A percentile compares a stretch with the other conserved stretches of the same genome.
Conservation (phyloP, 352 stramenopile genomes). For the Aphanomyces cochlioides region DNA sequence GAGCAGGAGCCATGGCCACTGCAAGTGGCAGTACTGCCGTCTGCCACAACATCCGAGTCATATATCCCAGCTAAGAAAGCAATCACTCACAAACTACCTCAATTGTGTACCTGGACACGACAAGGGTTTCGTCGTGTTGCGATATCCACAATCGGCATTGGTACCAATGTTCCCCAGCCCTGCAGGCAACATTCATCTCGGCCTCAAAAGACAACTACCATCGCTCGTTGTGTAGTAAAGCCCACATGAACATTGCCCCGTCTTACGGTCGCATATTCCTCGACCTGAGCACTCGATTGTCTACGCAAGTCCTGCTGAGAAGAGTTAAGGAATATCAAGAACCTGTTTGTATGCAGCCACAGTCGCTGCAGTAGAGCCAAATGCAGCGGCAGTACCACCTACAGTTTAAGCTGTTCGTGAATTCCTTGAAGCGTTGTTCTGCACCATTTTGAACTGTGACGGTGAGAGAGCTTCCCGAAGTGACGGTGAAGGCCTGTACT, state of each 20-base stretch:
- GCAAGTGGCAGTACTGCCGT: slow-evolving; percentile 47
- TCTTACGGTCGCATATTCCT: slow-evolving; percentile 49
- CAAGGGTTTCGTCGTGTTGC: slow-evolving; percentile 34
- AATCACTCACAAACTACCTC: too few relatives aligned
- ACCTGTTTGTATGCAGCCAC: slow-evolving; percentile 63
- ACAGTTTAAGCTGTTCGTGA: neutral
- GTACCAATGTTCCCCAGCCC: slow-evolving; percentile 31
- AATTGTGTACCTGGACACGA: slow-evolving; percentile 40
- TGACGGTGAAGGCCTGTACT: slow-evolving; percentile 38
- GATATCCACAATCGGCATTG: slow-evolving; percentile 39
- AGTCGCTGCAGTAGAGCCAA: slow-evolving; percentile 40
- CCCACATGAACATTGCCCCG: slow-evolving; percentile 48
- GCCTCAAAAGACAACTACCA: slow-evolving; percentile 33
- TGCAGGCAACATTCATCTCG: slow-evolving; percentile 9
- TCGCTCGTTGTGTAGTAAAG: slow-evolving; percentile 52
- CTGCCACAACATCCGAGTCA: slow-evolving; percentile 3
- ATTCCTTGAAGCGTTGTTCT: neutral
- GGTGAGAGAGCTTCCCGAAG: neutral
- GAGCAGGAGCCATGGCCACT: slow-evolving; percentile 56
- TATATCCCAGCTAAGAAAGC: neutral
- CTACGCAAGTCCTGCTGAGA: slow-evolving; percentile 31
- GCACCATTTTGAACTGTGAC: slow-evolving; percentile 9
- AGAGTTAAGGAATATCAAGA: neutral
- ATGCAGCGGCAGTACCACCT: slow-evolving; percentile 30
- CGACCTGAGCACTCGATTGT: slow-evolving; percentile 62